Percentiles rank a stretch among this genome's conserved stretches.
Evolutionary conservation across 2,329 filamentous ascomycete genomes (phyloP).

Genomic region (Pyrenophora seminiperda): DNA sequence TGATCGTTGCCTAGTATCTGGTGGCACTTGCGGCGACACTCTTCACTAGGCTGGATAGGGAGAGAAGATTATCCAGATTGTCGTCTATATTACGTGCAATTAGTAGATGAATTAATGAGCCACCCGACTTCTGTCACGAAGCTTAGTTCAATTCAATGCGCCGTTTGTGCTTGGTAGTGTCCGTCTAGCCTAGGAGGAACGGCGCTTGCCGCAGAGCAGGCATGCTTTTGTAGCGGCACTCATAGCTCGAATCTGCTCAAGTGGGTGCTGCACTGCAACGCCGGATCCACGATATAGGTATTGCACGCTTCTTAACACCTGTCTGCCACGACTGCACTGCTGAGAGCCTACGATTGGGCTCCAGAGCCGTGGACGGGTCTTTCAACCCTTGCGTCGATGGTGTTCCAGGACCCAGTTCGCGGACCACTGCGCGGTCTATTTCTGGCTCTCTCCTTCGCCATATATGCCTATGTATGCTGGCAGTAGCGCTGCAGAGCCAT

Average conservation of each 20-base stretch:
- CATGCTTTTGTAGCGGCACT: neutral
- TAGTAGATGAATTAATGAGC: too few species aligned
- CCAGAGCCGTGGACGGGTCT: neutral
- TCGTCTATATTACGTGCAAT: too few species aligned
- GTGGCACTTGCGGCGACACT: too few species aligned
- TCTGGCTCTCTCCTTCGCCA: neutral
- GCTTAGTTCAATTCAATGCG: too few species aligned
- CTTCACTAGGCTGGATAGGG: too few species aligned
- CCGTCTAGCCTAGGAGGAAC: neutral
- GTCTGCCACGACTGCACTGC: neutral
- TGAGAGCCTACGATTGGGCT: neutral
- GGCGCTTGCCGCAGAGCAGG: neutral
- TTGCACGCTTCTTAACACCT: too few species aligned
- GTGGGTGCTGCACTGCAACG: too few species aligned
- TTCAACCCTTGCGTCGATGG: neutral
- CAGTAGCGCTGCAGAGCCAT: neutral
- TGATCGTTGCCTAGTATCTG: too few species aligned
- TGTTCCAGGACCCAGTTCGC: neutral
- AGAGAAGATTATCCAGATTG: too few species aligned
- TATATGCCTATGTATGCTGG: neutral
- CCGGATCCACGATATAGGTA: too few species aligned
- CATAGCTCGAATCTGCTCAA: neutral
- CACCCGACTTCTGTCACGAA: too few species aligned
- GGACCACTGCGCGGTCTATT: neutral
- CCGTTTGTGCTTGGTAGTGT: too few species aligned